These are phyloP conservation scores for Scleroderma bovista DNA, from an alignment of 768 basidiomycete genomes.

Conservation along the genomic window DNA sequence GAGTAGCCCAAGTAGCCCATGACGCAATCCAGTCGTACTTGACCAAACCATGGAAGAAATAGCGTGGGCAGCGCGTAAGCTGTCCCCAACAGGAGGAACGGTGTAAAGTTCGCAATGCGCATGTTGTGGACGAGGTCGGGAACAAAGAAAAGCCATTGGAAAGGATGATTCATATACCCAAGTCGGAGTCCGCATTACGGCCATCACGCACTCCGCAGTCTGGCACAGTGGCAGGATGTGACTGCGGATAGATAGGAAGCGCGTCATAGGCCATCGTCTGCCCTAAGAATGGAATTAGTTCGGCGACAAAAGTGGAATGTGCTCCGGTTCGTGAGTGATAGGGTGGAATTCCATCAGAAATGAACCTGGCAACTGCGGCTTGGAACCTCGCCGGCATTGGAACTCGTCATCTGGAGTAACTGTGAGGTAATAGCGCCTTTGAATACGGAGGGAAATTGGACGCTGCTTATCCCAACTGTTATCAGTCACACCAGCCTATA, in stretches of 20 bases:
- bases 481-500: no score
- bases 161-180: background rate
- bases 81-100: conserved; percentile 10
- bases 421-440: no score
- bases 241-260: background rate
- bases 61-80: conserved; percentile 15
- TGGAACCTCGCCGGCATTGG: no score
- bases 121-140: conserved; percentile 5
- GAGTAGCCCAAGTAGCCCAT: conserved; percentile 2
- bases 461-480: no score
- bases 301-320: background rate
- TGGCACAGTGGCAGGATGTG: background rate
- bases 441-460: no score
- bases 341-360: no score
- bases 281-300: no score
- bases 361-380: no score
- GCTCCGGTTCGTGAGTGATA: no score
- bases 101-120: conserved; percentile 8
- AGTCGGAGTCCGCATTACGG: background rate
- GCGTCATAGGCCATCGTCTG: background rate
- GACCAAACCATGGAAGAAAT: conserved; percentile 19
- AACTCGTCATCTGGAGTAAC: no score
- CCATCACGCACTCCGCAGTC: conserved; percentile 7
- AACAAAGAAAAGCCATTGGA: background rate
- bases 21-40: conserved; percentile 12